Conservation (phyloP, 2,329 filamentous ascomycete species). For the Rachicladosporium sp. region DNA sequence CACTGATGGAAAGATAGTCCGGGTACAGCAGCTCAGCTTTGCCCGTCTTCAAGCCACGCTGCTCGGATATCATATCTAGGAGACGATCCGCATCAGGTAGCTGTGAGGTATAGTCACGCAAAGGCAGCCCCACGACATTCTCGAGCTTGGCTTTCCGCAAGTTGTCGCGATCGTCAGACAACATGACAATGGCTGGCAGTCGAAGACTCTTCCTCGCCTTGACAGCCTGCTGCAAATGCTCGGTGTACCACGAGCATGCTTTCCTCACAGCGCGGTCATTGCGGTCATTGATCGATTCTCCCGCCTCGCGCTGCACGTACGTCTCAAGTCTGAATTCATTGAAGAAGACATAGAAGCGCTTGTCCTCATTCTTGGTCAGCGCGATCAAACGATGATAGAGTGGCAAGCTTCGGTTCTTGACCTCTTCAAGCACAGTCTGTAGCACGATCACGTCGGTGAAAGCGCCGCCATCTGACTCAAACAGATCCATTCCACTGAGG, state of each 20-base stretch:
- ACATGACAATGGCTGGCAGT: constrained; percentile 74
- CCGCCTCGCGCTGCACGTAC: constrained; percentile 58
- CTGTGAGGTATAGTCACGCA: constrained; percentile 64
- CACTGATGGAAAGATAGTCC: constrained; percentile 80
- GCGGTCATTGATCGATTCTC: constrained; percentile 88
- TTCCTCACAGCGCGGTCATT: constrained; percentile 85
- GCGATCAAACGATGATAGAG: constrained; percentile 88
- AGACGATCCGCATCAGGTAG: constrained; percentile 75
- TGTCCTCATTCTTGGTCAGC: constrained; percentile 88
- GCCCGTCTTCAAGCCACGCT: constrained; percentile 50
- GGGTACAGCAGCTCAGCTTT: constrained; percentile 68
- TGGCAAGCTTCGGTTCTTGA: constrained; percentile 84
- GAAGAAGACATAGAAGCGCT: constrained; percentile 97
- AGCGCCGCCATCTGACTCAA: constrained; percentile 68
- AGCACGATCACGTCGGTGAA: constrained; percentile 96
- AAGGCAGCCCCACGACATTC: constrained; percentile 53
- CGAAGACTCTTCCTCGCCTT: constrained; percentile 40
- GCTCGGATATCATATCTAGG: constrained; percentile 83
- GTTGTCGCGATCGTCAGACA: constrained; percentile 87
- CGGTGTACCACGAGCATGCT: constrained; percentile 79
- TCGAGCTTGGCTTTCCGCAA: constrained; percentile 69
- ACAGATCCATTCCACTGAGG: constrained; percentile 90
- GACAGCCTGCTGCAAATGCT: constrained; percentile 58
- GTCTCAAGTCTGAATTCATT: constrained; percentile 96
- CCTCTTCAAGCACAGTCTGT: constrained; percentile 91